Percentiles rank a stretch among this genome's conserved stretches.
phyloP scores from a whole-genome alignment of 345 rosid genomes.

The Chamaenerion angustifolium region DNA sequence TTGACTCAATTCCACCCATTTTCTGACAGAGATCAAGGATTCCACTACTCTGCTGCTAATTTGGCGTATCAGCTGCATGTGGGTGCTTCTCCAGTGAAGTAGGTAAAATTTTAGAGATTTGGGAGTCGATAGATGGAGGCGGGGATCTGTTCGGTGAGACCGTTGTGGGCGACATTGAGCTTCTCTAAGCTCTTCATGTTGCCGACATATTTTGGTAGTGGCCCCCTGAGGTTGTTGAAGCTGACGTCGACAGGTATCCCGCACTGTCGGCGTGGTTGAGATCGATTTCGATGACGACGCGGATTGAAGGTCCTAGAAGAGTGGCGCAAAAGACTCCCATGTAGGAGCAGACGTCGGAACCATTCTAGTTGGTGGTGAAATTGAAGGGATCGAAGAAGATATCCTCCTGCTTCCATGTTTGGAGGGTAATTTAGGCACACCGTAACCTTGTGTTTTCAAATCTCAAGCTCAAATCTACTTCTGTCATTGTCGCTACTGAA shows the following conservation, averaged over 20 bases:
- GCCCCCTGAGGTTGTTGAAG: conserved; percentile 44
- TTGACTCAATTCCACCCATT: too few relatives aligned
- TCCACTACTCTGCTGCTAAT: too few relatives aligned
- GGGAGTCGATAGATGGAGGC: conserved; percentile 35
- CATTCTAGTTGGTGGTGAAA: conserved; percentile 50
- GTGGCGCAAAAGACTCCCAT: conserved; percentile 50
- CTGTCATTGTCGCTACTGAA: conserved; percentile 3
- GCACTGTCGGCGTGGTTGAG: conserved; percentile 69
- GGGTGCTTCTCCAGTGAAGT: conserved; percentile 33
- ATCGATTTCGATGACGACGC: conserved; percentile 64
- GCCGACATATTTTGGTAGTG: conserved; percentile 36
- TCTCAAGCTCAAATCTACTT: conserved; percentile 21
- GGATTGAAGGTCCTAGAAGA: conserved; percentile 31
- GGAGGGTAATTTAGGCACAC: conserved; percentile 62
- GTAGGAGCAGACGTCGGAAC: conserved; percentile 68
- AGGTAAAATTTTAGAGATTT: conserved; percentile 39
- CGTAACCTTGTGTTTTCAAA: conserved; percentile 44
- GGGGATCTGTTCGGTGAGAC: conserved; percentile 46
- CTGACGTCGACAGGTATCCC: conserved; percentile 55
- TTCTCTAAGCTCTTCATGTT: conserved; percentile 40
- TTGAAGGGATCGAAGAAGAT: conserved; percentile 57
- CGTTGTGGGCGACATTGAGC: conserved; percentile 45
- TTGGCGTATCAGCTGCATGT: conserved; percentile 18
- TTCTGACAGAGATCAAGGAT: too few relatives aligned
- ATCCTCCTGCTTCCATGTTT: conserved; percentile 54